These are phyloP conservation scores for Euphorbia tirucalli DNA, from an alignment of 345 rosid genomes.

Conservation along the genomic window DNA sequence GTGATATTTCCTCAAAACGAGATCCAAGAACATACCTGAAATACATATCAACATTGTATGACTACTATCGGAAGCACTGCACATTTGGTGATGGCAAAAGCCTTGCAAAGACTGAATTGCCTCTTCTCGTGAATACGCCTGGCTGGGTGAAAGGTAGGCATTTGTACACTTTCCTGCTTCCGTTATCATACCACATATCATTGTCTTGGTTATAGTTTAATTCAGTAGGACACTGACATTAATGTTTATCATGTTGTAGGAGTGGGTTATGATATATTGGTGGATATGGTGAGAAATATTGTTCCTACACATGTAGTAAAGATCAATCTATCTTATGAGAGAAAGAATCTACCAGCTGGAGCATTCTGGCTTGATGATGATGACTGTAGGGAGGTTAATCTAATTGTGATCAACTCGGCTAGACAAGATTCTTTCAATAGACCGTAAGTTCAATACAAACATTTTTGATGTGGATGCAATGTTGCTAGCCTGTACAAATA, in stretches of 20 bases:
- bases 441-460: slow-evolving; percentile 51
- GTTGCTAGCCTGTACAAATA: not conserved
- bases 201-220: not conserved
- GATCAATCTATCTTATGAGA: slow-evolving; percentile 61
- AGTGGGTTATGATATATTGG: slow-evolving; percentile 84
- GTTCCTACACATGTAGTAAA: slow-evolving; percentile 84
- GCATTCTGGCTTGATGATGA: slow-evolving; percentile 67
- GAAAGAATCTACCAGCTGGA: slow-evolving; percentile 78
- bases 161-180: slow-evolving; percentile 9
- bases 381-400: slow-evolving; percentile 35
- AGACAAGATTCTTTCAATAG: slow-evolving; percentile 58
- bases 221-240: slow-evolving; percentile 2
- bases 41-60: slow-evolving; percentile 51
- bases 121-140: slow-evolving; percentile 83
- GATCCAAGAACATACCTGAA: slow-evolving; percentile 72
- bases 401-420: slow-evolving; percentile 73
- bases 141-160: slow-evolving; percentile 96
- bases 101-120: slow-evolving; percentile 46
- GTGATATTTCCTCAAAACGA: slow-evolving; percentile 83
- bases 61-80: slow-evolving; percentile 55
- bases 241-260: slow-evolving; percentile 41
- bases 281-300: slow-evolving; percentile 62
- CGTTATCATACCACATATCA: not conserved
- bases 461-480: not conserved
- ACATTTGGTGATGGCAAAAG: slow-evolving; percentile 30